A percentile compares a stretch with the other conserved stretches of the same genome.
phyloP scores from a whole-genome alignment of 2,329 filamentous ascomycete genomes.

The Aspergillus arachidicola region DNA sequence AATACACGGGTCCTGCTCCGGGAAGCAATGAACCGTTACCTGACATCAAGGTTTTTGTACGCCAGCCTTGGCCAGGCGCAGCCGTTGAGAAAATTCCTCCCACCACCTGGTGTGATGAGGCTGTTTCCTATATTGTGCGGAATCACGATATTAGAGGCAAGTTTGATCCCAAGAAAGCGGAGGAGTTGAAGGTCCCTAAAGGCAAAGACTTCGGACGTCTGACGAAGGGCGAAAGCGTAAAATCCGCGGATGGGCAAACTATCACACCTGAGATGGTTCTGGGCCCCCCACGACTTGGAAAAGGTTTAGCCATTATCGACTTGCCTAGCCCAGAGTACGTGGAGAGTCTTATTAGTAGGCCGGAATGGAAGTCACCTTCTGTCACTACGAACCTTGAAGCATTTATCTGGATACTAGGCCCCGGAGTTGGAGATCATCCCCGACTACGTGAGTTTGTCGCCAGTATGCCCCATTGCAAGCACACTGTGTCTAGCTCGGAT shows the following conservation, averaged over 20 bases:
- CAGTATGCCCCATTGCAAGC: constrained; percentile 62
- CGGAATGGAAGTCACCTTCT: constrained; percentile 69
- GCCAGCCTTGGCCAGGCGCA: constrained; percentile 78
- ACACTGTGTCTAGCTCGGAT: constrained; percentile 77
- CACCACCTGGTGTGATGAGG: constrained; percentile 65
- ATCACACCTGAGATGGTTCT: constrained; percentile 89
- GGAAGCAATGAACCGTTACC: constrained; percentile 54
- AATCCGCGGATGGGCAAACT: constrained; percentile 63
- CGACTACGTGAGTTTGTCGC: constrained; percentile 71
- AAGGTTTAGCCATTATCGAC: constrained; percentile 78
- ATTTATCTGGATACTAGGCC: constrained; percentile 81
- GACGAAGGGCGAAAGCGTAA: constrained; percentile 64
- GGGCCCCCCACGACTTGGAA: constrained; percentile 65
- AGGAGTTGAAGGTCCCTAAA: constrained; percentile 63
- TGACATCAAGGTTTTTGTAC: constrained; percentile 71
- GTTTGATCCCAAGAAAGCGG: constrained; percentile 70
- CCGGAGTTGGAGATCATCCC: constrained; percentile 64
- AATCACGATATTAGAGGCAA: constrained; percentile 76
- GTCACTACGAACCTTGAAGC: constrained; percentile 69
- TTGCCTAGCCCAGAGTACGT: constrained; percentile 73
- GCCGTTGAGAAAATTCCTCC: constrained; percentile 66
- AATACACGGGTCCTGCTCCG: constrained; percentile 70
- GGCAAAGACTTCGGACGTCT: constrained; percentile 64
- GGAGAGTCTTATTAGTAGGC: constrained; percentile 66
- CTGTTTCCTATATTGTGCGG: constrained; percentile 85